Evolutionary conservation across 176 grass and related monocot genomes (phyloP).

Genomic region (Musa beccarii): DNA sequence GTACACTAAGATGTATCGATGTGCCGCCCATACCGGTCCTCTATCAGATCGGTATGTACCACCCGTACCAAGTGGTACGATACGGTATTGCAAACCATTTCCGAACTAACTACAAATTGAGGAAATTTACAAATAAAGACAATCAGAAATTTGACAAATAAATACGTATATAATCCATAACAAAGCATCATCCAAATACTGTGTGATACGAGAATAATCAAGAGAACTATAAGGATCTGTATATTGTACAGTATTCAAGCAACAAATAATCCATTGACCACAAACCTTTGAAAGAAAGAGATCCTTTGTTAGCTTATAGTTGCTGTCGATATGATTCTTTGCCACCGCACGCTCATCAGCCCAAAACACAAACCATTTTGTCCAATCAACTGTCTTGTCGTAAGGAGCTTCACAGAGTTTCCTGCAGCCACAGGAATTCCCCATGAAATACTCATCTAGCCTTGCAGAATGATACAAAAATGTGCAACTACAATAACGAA

Average conservation of each 20-base stretch:
- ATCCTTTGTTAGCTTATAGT: slow-evolving; percentile 84
- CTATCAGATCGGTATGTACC: too few species aligned
- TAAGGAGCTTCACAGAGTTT: slow-evolving; percentile 95
- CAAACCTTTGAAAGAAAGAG: slow-evolving; percentile 82
- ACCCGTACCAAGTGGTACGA: too few species aligned
- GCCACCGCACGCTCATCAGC: slow-evolving; percentile 85
- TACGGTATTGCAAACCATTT: not conserved
- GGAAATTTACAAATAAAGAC: not conserved
- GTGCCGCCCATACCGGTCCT: too few species aligned
- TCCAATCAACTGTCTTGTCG: slow-evolving; percentile 92
- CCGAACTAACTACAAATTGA: not conserved
- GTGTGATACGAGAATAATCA: not conserved
- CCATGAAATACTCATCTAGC: not conserved
- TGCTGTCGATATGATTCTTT: slow-evolving; percentile 88
- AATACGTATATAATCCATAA: not conserved
- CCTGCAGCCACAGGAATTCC: slow-evolving; percentile 25
- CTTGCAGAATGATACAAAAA: not conserved
- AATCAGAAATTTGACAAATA: not conserved
- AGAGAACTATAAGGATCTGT: not conserved
- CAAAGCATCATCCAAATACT: not conserved
- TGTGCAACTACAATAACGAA: not conserved
- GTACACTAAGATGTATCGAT: too few species aligned
- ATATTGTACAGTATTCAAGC: not conserved
- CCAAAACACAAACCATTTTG: slow-evolving; percentile 98
- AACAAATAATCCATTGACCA: slow-evolving; percentile 5